Percentiles rank a stretch among this genome's conserved stretches.
phyloP scores from a whole-genome alignment of 177 flowering plant species.

The Viscum album region DNA sequence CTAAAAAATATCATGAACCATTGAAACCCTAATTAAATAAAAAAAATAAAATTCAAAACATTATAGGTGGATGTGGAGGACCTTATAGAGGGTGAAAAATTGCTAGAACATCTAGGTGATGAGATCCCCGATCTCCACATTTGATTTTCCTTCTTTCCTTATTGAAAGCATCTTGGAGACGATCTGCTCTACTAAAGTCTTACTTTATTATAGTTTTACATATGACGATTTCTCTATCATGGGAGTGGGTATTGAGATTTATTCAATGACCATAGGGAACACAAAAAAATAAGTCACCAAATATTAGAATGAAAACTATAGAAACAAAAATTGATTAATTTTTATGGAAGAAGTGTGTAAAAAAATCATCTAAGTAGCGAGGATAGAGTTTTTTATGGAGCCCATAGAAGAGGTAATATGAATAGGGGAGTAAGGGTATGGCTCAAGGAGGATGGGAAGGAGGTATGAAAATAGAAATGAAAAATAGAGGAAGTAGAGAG shows the following conservation, averaged over 20 bases:
- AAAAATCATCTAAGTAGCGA: too few relatives aligned
- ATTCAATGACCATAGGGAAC: not conserved
- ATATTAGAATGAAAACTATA: too few relatives aligned
- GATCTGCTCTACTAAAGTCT: constrained; percentile 56
- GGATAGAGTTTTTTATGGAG: too few relatives aligned
- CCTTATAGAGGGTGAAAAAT: constrained; percentile 86
- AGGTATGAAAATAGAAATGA: too few relatives aligned
- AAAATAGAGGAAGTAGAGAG: too few relatives aligned
- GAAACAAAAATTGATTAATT: too few relatives aligned
- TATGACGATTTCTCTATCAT: constrained; percentile 34
- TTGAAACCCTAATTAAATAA: not conserved
- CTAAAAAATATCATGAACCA: too few relatives aligned
- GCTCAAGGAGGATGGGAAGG: too few relatives aligned
- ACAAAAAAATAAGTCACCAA: too few relatives aligned
- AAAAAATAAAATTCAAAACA: not conserved
- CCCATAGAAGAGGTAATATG: too few relatives aligned
- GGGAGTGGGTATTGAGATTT: constrained; percentile 4
- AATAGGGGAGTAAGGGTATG: too few relatives aligned
- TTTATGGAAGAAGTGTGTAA: too few relatives aligned
- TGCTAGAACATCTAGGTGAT: constrained; percentile 72
- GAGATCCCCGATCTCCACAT: constrained; percentile 60
- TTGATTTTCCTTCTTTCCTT: constrained; percentile 49
- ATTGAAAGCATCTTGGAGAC: constrained; percentile 62
- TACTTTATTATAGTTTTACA: constrained; percentile 48
- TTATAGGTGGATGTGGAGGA: constrained; percentile 12